phyloP scores from a whole-genome alignment of 2,329 filamentous ascomycete species.

The Beauveria sp. region DNA sequence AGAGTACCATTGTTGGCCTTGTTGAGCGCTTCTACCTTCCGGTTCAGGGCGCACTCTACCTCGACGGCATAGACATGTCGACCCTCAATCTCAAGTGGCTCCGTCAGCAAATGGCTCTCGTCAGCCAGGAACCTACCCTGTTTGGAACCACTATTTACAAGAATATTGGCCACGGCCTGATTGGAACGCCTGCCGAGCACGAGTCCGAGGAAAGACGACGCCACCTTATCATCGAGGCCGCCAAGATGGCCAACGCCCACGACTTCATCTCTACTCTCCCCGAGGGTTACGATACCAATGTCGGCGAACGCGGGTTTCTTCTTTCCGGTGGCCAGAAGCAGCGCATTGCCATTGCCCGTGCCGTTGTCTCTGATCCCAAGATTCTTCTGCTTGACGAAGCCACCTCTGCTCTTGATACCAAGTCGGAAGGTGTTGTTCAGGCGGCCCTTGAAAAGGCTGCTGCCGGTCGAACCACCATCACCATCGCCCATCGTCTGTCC shows the following conservation, averaged over 20 bases:
- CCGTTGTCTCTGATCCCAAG: constrained; percentile 84
- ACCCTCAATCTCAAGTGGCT: constrained; percentile 84
- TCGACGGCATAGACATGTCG: constrained; percentile 78
- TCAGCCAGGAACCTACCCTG: constrained; percentile 86
- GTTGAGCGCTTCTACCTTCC: constrained; percentile 93
- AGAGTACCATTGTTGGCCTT: constrained; percentile 87
- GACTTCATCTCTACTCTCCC: constrained; percentile 79
- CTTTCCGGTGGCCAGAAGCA: constrained; percentile 95
- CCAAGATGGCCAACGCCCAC: constrained; percentile 87
- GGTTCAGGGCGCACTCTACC: constrained; percentile 65
- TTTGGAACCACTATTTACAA: constrained; percentile 84
- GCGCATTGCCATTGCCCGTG: constrained; percentile 87
- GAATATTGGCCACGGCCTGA: constrained; percentile 85
- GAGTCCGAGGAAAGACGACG: constrained; percentile 59
- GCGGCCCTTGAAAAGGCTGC: constrained; percentile 82
- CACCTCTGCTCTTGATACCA: constrained; percentile 87
- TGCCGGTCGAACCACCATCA: constrained; percentile 84
- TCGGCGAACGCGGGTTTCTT: constrained; percentile 90
- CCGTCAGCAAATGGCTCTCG: constrained; percentile 83
- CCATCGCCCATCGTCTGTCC: constrained; percentile 89
- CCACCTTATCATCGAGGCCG: constrained; percentile 69
- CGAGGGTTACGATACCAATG: constrained; percentile 85
- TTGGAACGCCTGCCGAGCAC: constrained; percentile 69
- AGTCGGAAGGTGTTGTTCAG: constrained; percentile 90
- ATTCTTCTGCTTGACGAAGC: constrained; percentile 91